Base-by-base conservation (phyloP, 257 asterid species). In the Perilla frutescens region DNA sequence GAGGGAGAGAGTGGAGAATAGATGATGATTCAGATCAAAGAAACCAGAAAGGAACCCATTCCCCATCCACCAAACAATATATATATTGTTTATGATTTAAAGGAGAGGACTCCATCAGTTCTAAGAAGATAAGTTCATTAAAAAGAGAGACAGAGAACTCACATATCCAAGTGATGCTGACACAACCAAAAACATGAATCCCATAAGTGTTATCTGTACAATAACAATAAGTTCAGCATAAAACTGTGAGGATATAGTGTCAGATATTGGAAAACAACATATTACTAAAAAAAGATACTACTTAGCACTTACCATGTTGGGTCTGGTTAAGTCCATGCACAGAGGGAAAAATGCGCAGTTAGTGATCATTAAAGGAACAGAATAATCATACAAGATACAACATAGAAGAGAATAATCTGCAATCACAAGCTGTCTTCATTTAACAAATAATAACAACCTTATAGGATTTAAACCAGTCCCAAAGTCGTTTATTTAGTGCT, bases 151-250 rank as follows among this genome's bases (percentile, higher is more conserved):
- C 69, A 61, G 76, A 51, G 5, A 14, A 84, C 99, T 92, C 76
- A 95, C 99, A 62, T 86, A 95, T 82, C 99, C 99, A 59, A 95
- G 93, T 76, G 89, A 54, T 31, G 98, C 96, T 72, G 99, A 95
- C 68, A 92, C 77, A 66, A 90, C 73, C 85, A 95, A 80, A 80
- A 95, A 95, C 87, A 90, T 87, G 59, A 87, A 81, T 75, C 99
- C 99, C 0, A 74, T 92, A 75, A 95, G 97, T 29, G 99, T 95
- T 72, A 95, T 95, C 99, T 95, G 89, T 20, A 20, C 26, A 20
- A 20, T 20, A 20, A 20, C 26, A 20, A 20, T 20, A 20, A 20
- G 26, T 20, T 20, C 26, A 20, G 26, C 8, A 40, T 40, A 26
- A 36, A 74, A 43, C 20, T 26, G 37, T 73, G 55, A 82, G 76